phyloP scores from a whole-genome alignment of 495 filamentous ascomycete genomes.

The Hypoxylon subgilvum region DNA sequence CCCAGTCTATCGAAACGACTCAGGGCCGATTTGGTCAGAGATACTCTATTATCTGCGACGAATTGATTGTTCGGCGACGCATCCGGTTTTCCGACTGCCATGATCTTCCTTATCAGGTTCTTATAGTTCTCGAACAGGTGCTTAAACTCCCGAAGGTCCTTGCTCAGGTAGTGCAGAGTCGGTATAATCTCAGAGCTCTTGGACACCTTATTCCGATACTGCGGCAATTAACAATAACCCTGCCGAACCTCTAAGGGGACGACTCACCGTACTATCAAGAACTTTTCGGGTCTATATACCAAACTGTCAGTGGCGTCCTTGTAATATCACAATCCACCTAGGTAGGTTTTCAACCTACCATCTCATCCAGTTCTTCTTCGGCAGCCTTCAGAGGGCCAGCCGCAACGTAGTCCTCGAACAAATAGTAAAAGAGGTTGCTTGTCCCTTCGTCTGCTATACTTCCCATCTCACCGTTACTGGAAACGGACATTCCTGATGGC shows the following conservation, averaged over 20 bases:
- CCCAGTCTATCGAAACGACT: constrained; percentile 77
- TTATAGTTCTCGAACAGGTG: constrained; percentile 81
- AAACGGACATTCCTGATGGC: constrained; percentile 28
- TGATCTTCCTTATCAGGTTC: constrained; percentile 70
- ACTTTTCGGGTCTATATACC: constrained; percentile 37
- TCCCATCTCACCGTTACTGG: constrained; percentile 24
- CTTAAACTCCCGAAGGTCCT: constrained; percentile 76
- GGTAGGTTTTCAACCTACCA: constrained; percentile 54
- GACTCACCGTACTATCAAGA: constrained; percentile 40
- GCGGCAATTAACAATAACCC: constrained; percentile 9
- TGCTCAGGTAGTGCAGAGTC: constrained; percentile 61
- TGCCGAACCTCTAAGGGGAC: neutral
- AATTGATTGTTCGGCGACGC: constrained; percentile 24
- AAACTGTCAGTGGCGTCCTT: constrained; percentile 8
- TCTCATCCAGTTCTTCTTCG: constrained; percentile 76
- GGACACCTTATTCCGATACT: constrained; percentile 36
- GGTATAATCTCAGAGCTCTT: constrained; percentile 50
- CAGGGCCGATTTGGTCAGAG: constrained; percentile 68
- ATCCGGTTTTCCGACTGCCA: constrained; percentile 48
- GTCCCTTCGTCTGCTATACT: constrained; percentile 62
- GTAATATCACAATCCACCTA: constrained; percentile 40
- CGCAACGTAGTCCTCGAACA: constrained; percentile 76
- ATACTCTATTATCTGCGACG: constrained; percentile 52
- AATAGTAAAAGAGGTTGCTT: constrained; percentile 81
- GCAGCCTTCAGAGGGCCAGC: constrained; percentile 62